Base-by-base conservation (phyloP, 2,329 filamentous ascomycete species). In the Colletotrichum sidae region DNA sequence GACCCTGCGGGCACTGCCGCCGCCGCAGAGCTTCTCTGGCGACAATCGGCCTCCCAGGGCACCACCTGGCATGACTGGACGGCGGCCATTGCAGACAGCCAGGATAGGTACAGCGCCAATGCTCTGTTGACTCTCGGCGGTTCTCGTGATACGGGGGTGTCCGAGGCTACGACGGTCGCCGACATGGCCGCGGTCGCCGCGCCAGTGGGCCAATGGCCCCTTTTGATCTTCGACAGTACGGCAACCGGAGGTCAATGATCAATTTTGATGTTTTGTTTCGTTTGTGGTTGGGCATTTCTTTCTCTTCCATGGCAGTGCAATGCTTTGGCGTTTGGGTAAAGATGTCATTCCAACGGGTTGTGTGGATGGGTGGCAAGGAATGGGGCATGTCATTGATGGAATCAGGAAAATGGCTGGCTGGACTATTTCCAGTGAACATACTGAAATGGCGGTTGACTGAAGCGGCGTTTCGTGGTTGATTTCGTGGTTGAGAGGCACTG, bases 61-160 rank as follows among this genome's bases (percentile, higher is more conserved):
- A 86, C 82, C 65, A 78, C 82, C 0, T 87, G 84, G 84, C 79
- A 84, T 13, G 82, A 86, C 73, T 87, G 85, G 85, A 82, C 83
- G 8, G 78, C 80, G 0, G 82, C 83, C 57, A 81, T 87, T 35
- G 78, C 81, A 39, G 81, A 84, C 68, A 81, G 74, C 39, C 81
- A 84, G 62, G 82, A 84, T 49, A 78, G 81, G 33, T 85, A 82
- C 72, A 82, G 81, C 65, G 83, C 83, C 35, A 82, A 77, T 50
- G 79, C 83, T 12, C 74, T 86, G 11, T 74, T 86, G 67, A 82
- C 79, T 1, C 74, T 86, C 3, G 74, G 74, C 15, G 75, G 44
- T 7, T 25, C 64, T 17, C 51, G 64, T 12, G 64, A 67, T 6
- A 42, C 64, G 7, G 47, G 45, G 5, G 60, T 52, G 12, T 67